Evolutionary conservation across 495 filamentous ascomycete genomes (phyloP), one percentile per base, ranked within the genome.

Genomic region (Geoglossum glabrum): DNA sequence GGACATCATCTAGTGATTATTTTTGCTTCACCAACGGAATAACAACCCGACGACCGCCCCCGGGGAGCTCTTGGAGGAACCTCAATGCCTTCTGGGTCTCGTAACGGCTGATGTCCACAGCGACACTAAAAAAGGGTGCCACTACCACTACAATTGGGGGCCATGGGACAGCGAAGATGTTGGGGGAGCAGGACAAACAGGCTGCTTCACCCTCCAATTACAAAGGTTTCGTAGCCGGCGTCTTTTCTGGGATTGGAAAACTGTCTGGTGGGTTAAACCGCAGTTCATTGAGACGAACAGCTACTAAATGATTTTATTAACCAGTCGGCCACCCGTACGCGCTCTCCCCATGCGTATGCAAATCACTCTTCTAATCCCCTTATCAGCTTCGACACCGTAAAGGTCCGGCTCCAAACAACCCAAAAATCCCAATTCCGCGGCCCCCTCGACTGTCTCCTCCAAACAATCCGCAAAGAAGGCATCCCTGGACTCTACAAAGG

Each of bases 161-260:
- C n/a, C 40, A 45, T 21, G 40, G 17, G 23, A 21, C 40, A 4
- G n/a, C 40, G 40, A 21, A 45, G 6, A 21, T 21, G 40, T 2
- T 45, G n/a, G 31, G 4, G 11, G 17, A 45, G 40, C 17, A 10
- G 23, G 40, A 45, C 11, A 2, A 45, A 13, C 40, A 45, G 50
- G 30, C 6, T 19, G 50, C 50, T 4, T 31, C 28, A 10, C 27
- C 27, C 11, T 31, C 28, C 26, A 72, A 79, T 63, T 96, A 95
- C 73, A 90, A 87, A 63, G 92, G 92, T 9, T 98, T 96, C 68
- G 88, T 96, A 17, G 92, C 85, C 0, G 92, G 92, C 5, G 78
- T 96, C 11, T 96, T 95, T 65, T 93, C 86, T 13, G 92, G 92
- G 17, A 84, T 96, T 65, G 81, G 87, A 55, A 98, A 98, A 71